These are phyloP conservation scores for Quercus dentata DNA, from an alignment of 306 rosid genomes.

Conservation along the genomic window DNA sequence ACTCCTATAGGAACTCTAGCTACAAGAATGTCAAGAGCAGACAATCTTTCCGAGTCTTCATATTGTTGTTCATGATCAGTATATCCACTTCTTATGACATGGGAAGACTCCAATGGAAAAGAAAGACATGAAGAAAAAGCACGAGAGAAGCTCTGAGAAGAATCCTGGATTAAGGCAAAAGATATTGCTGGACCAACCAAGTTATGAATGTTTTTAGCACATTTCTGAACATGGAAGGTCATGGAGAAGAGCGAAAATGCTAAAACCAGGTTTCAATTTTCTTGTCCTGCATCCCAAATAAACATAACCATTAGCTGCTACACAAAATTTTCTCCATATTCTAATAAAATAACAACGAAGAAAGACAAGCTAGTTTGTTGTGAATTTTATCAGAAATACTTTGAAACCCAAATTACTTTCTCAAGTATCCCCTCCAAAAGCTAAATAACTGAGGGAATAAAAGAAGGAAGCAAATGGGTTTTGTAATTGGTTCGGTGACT, in stretches of 20 bases:
- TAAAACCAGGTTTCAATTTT: constrained; percentile 2
- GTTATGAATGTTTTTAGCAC: not conserved
- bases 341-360: too few relatives aligned
- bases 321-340: too few relatives aligned
- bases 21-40: constrained; percentile 47
- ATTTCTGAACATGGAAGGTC: constrained; percentile 9
- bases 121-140: constrained; percentile 12
- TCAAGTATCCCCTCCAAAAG: too few relatives aligned
- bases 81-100: constrained; percentile 14
- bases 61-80: constrained; percentile 20
- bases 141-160: constrained; percentile 4
- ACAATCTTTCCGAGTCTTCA: constrained; percentile 22
- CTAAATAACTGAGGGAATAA: too few relatives aligned
- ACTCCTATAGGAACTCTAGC: constrained; percentile 44
- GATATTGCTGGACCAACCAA: constrained; percentile 14
- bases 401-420: too few relatives aligned
- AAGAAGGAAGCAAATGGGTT: too few relatives aligned
- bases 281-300: constrained; percentile 6
- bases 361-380: too few relatives aligned
- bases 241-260: not conserved
- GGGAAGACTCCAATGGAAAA: constrained; percentile 18
- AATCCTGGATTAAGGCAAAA: constrained; percentile 15
- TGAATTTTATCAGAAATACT: too few relatives aligned
- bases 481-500: too few relatives aligned
- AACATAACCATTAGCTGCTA: too few relatives aligned